Conservation (phyloP, 2,329 filamentous ascomycete genomes). For the Emergomyces pasteurianus region DNA sequence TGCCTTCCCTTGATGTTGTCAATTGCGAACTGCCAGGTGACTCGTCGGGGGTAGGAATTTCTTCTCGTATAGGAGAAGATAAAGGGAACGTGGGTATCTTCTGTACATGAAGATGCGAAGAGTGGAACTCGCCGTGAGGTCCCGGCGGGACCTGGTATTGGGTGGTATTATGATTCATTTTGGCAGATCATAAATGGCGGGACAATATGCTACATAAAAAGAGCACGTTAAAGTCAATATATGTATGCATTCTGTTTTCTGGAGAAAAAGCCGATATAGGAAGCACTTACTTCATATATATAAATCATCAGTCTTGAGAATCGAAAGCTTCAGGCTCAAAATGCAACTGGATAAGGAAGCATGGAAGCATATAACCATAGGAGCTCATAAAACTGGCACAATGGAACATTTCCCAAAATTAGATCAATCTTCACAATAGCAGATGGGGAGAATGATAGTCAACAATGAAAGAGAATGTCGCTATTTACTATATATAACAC, state of each 20-base stretch:
- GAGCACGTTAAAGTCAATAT: background rate
- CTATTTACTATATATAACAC: background rate
- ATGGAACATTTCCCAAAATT: background rate
- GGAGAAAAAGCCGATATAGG: background rate
- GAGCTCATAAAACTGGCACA: background rate
- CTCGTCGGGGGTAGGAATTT: conserved; percentile 27
- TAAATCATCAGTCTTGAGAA: background rate
- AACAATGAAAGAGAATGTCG: background rate
- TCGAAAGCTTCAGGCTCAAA: background rate
- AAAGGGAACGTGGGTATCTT: conserved; percentile 28
- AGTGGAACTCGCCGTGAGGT: background rate
- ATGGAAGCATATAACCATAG: background rate
- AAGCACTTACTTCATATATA: background rate
- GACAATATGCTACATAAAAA: background rate
- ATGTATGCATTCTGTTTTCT: background rate
- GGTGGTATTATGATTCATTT: background rate
- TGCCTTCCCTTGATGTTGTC: conserved; percentile 16
- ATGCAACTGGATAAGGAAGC: background rate
- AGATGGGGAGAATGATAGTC: background rate
- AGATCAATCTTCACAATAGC: background rate
- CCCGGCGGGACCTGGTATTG: background rate
- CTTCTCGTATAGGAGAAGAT: conserved; percentile 33
- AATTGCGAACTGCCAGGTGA: conserved; percentile 20
- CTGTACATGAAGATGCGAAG: conserved; percentile 17
- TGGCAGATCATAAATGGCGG: background rate